A percentile compares a stretch with the other conserved stretches of the same genome.
Evolutionary conservation across 148 eudicot species (phyloP).

Genomic region (Chenopodium suecicum): DNA sequence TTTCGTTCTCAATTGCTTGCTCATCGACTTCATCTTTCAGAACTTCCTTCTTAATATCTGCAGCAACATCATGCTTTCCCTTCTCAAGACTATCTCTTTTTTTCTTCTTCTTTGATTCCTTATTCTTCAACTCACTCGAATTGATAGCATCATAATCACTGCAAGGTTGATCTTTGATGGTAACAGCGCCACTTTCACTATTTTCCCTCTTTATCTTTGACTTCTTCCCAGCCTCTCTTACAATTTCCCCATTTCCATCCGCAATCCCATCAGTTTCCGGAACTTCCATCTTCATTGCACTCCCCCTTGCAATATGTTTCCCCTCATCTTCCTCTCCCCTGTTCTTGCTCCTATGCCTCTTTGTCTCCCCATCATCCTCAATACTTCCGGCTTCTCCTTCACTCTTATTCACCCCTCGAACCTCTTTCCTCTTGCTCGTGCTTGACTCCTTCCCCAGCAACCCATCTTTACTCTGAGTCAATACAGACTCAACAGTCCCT

Average conservation of each 20-base stretch:
- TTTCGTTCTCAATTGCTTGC: not conserved
- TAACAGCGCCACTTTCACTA: not conserved
- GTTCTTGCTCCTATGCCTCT: slow-evolving; percentile 24
- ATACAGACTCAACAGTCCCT: not conserved
- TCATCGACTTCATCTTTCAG: not conserved
- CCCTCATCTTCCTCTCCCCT: slow-evolving; percentile 3
- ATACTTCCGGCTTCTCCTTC: not conserved
- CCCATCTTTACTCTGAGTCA: slow-evolving; percentile 9
- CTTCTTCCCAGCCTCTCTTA: slow-evolving; percentile 1
- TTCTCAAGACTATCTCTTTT: no score
- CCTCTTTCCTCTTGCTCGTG: not conserved
- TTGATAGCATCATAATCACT: not conserved
- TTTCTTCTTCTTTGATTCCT: no score
- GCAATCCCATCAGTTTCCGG: not conserved
- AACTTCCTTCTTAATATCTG: not conserved
- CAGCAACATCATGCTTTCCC: not conserved
- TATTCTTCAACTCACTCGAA: not conserved
- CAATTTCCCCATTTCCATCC: not conserved
- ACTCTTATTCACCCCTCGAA: no score
- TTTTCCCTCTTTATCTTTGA: not conserved
- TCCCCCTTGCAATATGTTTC: not conserved
- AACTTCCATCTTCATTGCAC: not conserved
- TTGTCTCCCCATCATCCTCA: not conserved
- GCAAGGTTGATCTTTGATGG: not conserved
- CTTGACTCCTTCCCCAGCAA: not conserved